Evolutionary conservation across 164 flowering plant genomes (phyloP), one percentile per base, ranked within the genome.

Genomic region (Nymphaea thermarum): DNA sequence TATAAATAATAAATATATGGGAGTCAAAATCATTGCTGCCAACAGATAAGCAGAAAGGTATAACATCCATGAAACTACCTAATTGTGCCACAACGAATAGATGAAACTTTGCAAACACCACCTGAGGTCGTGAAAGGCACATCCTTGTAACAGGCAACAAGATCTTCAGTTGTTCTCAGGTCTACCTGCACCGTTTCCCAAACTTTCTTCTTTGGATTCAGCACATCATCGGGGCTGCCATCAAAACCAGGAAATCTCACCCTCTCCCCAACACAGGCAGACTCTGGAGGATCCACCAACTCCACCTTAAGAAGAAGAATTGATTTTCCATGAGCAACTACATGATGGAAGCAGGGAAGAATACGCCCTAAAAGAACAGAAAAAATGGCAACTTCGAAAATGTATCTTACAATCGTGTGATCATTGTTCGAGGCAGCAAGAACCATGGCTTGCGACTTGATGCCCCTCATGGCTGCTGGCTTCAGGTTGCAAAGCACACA

Each of bases 371-470:
- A 8, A 10, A 51, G 57, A 51, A 15, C 8, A 51, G 57, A 51
- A 51, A 51, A 8, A 63, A 41, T 6, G 7, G 1, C 15, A 60
- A 14, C 11, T 61, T 61, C 10, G 0, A 36, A 62, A 41, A 8
- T 41, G n/a, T 4, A 43, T 6, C 74, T 79, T 70, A 89, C 98
- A 85, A 81, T 87, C 25, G 88, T 82, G 71, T 82, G 81, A 65
- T 89, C 97, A 68, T 77, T 75, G 73, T 75, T 79, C 67, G 88
- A 83, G 77, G 91, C 93, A 59, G 91, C 90, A 72, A 94, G 88
- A 78, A 94, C 95, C 97, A 94, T 94, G 11, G 96, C 97, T 42
- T 94, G 96, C 5, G 99, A 94, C 78, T 86, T 85, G 59, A 94
- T 86, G 11, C 97, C 99, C 68, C 97, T 70, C 99, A 94, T 91